Conservation (phyloP, 1,284 basidiomycete species). For the Xerocomus nothofagi region DNA sequence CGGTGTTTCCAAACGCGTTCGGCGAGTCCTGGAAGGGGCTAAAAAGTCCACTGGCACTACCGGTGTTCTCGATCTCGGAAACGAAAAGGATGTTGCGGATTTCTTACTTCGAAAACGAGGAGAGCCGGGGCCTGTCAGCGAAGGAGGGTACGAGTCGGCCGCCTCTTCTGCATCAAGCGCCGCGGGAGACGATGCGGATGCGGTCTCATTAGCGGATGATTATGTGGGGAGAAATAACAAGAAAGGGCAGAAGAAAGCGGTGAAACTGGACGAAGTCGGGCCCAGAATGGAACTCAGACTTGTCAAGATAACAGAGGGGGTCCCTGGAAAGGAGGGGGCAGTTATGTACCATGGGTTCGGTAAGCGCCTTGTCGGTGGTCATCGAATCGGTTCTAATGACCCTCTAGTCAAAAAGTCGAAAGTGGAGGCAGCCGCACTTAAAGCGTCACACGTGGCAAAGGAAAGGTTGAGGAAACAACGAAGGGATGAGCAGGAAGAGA, state of each 20-base stretch:
- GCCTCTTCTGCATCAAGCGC: slow-evolving; percentile 72
- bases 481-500: slow-evolving; percentile 84
- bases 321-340: slow-evolving; percentile 84
- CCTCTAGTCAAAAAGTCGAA: slow-evolving; percentile 79
- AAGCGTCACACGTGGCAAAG: slow-evolving; percentile 73
- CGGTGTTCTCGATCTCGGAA: slow-evolving; percentile 76
- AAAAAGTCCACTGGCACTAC: slow-evolving; percentile 42
- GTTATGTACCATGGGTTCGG: slow-evolving; percentile 93
- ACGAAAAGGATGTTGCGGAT: slow-evolving; percentile 93
- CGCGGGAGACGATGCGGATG: slow-evolving; percentile 80
- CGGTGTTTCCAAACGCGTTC: slow-evolving; percentile 91
- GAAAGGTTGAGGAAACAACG: slow-evolving; percentile 74
- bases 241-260: slow-evolving; percentile 87
- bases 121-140: slow-evolving; percentile 57
- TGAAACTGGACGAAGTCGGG: slow-evolving; percentile 91
- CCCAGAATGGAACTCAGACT: slow-evolving; percentile 92
- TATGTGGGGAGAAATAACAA: slow-evolving; percentile 95
- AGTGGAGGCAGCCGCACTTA: slow-evolving; percentile 64
- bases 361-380: slow-evolving; percentile 39
- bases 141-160: slow-evolving; percentile 86
- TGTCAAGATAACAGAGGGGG: slow-evolving; percentile 94
- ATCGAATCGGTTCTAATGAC: slow-evolving; percentile 10
- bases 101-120: slow-evolving; percentile 81
- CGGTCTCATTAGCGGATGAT: slow-evolving; percentile 84
- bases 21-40: slow-evolving; percentile 79